A percentile compares a stretch with the other conserved stretches of the same genome.
Evolutionary conservation across 2,329 filamentous ascomycete genomes (phyloP).

Genomic region (Capronia coronata): DNA sequence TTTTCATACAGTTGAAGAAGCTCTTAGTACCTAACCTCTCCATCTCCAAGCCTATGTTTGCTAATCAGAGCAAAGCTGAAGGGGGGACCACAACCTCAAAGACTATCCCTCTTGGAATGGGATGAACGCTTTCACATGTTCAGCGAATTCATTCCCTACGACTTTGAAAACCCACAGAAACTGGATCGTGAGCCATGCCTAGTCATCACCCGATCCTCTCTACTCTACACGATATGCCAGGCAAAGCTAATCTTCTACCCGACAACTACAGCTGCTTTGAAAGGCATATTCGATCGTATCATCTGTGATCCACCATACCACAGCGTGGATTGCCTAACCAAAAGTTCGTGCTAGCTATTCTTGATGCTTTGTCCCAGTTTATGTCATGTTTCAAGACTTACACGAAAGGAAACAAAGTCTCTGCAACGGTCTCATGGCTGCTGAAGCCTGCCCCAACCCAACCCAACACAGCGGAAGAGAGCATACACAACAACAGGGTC

Average conservation of each 20-base stretch:
- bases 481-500: background rate
- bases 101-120: background rate
- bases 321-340: background rate
- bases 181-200: background rate
- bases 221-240: background rate
- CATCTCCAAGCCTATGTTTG: background rate
- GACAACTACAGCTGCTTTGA: background rate
- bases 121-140: background rate
- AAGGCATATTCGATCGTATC: background rate
- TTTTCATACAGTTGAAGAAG: background rate
- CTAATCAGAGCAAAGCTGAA: background rate
- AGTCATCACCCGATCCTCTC: background rate
- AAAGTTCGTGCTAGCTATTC: background rate
- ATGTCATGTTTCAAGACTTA: background rate
- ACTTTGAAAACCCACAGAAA: background rate
- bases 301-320: background rate
- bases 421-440: background rate
- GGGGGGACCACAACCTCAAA: background rate
- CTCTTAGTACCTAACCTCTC: background rate
- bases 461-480: background rate
- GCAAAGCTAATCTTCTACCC: background rate
- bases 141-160: background rate
- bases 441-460: background rate
- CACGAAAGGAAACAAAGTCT: background rate
- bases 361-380: background rate